Percentiles rank a stretch among this genome's conserved stretches.
Conservation (phyloP, 331 rosid genomes). For the Malus hybrid region DNA sequence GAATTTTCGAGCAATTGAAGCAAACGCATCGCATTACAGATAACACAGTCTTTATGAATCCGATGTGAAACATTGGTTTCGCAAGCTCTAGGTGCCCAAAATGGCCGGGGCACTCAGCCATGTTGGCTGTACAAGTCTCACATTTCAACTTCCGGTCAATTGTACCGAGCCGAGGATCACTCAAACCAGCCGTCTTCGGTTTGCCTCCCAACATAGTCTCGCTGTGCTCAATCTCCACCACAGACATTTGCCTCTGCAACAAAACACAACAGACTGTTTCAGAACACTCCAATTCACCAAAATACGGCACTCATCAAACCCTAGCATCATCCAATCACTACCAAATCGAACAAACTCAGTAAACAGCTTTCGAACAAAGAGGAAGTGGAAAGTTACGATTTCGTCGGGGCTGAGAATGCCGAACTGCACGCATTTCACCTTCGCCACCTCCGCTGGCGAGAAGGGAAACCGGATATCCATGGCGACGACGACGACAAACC, state of each 20-base stretch:
- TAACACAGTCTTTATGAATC: conserved; percentile 81
- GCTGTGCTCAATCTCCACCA: conserved; percentile 82
- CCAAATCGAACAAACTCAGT: neutral
- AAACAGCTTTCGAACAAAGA: neutral
- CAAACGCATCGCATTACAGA: conserved; percentile 86
- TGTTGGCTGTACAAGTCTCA: conserved; percentile 86
- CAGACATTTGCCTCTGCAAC: conserved; percentile 97
- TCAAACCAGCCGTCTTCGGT: conserved; percentile 80
- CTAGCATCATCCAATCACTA: neutral
- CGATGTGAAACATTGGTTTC: conserved; percentile 95
- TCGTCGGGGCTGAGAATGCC: conserved; percentile 86
- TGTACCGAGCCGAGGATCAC: conserved; percentile 95
- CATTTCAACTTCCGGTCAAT: conserved; percentile 90
- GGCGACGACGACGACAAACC: conserved; percentile 27
- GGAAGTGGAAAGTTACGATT: conserved; percentile 42
- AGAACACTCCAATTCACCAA: neutral
- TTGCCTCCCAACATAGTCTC: conserved; percentile 89
- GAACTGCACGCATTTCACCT: conserved; percentile 73
- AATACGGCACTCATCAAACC: neutral
- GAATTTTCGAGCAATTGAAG: conserved; percentile 89
- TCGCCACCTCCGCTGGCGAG: conserved; percentile 90
- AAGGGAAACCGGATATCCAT: conserved; percentile 83
- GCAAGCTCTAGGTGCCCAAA: conserved; percentile 98
- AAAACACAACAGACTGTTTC: neutral
- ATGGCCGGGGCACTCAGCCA: conserved; percentile 99